These are phyloP conservation scores for Irpex lacteus DNA, from an alignment of 1,284 basidiomycete genomes.

Conservation along the genomic window DNA sequence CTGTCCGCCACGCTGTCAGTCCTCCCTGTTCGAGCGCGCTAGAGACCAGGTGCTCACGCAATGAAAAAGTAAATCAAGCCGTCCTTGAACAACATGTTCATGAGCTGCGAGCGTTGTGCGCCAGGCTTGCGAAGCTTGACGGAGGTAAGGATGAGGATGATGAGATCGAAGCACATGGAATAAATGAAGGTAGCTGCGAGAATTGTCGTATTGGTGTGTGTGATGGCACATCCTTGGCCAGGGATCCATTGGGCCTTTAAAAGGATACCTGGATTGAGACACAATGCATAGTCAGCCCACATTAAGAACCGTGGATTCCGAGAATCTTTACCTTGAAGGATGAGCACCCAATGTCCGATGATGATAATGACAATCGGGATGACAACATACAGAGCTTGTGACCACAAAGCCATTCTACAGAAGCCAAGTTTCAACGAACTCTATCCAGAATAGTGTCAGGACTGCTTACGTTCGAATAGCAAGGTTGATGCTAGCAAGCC, in stretches of 20 bases:
- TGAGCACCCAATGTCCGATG: conserved; percentile 72
- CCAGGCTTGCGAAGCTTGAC: conserved; percentile 51
- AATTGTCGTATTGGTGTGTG: conserved; percentile 49
- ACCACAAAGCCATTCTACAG: conserved; percentile 68
- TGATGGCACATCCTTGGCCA: conserved; percentile 49
- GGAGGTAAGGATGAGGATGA: conserved; percentile 27
- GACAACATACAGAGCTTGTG: conserved; percentile 56
- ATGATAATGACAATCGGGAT: conserved; percentile 55
- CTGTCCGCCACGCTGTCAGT: conserved; percentile 39
- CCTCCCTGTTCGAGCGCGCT: no score
- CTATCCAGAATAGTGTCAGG: background rate
- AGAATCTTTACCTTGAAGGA: conserved; percentile 60
- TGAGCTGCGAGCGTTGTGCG: conserved; percentile 48
- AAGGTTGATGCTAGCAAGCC: conserved; percentile 76
- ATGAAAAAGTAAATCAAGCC: conserved; percentile 73
- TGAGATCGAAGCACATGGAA: conserved; percentile 32
- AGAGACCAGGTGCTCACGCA: conserved; percentile 69
- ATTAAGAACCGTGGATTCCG: background rate
- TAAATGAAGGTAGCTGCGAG: conserved; percentile 45
- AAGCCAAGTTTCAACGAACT: background rate
- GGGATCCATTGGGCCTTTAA: conserved; percentile 55
- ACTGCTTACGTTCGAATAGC: conserved; percentile 68
- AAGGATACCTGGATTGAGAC: conserved; percentile 44
- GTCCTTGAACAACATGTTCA: conserved; percentile 64
- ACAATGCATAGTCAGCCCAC: background rate